Percentiles rank a stretch among this genome's conserved stretches.
Evolutionary conservation across 2,329 filamentous ascomycete species (phyloP).

Genomic region (Leptographium lundbergii): DNA sequence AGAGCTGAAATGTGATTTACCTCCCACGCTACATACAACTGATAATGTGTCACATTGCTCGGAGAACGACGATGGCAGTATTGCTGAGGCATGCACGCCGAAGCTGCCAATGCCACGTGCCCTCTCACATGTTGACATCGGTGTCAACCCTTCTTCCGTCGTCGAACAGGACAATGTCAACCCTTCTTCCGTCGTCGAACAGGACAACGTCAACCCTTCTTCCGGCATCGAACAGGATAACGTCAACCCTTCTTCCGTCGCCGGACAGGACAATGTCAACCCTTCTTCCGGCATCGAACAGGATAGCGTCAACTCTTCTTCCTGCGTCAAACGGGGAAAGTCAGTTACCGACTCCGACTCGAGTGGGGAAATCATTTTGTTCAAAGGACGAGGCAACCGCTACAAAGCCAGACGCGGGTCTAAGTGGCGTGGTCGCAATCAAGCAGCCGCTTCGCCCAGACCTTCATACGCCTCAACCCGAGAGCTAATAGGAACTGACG

Average conservation of each 20-base stretch:
- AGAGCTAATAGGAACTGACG: slow-evolving; percentile 4
- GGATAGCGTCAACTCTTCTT: no score
- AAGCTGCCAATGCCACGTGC: neutral
- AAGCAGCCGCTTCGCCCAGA: neutral
- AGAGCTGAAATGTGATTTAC: neutral
- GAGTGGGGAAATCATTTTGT: slow-evolving; percentile 62
- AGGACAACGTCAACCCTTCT: neutral
- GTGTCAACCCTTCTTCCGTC: neutral
- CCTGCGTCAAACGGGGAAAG: no score
- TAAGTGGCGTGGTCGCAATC: neutral
- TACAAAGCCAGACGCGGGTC: neutral
- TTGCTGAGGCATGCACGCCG: neutral
- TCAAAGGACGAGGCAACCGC: slow-evolving; percentile 25
- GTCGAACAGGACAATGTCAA: neutral
- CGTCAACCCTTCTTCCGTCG: neutral
- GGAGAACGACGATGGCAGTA: neutral
- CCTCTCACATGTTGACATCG: neutral
- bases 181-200: neutral
- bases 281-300: no score
- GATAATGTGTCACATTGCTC: no score
- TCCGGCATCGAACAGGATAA: neutral
- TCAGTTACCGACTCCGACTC: slow-evolving; percentile 33
- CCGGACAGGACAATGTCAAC: neutral
- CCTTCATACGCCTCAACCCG: neutral
- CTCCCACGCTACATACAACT: neutral